Evolutionary conservation across 305 asterid species (phyloP), one percentile per base, ranked within the genome.

Genomic region (Rubia peregrina): DNA sequence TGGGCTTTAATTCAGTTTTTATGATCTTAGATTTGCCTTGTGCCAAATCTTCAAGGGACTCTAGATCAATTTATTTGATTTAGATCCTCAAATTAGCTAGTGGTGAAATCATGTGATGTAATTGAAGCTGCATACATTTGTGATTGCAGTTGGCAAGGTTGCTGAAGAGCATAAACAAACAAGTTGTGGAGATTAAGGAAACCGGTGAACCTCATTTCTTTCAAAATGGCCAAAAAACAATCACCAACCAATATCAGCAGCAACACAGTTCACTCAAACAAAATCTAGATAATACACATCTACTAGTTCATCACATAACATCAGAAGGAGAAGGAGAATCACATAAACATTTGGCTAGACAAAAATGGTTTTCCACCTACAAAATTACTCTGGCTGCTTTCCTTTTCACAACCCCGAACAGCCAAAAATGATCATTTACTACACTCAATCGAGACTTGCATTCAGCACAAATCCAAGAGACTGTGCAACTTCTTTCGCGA

Each of bases 391-490:
- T 33, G 67, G 83, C 71, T 70, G 85, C 79, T 81, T 71, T 78
- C 75, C 73, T 49, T 79, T 76, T 74, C 42, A 77, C 83, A 76
- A 65, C 83, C 83, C 44, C 46, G 70, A 81, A 78, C 78, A 74
- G 78, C 40, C 2, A 33, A 60, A 40, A 33, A 17, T 51, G 19
- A 51, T 10, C 19, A 49, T 0, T 44, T 0, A 9, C 1, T 44
- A 44, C 49, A 11, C 33, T 30, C 33, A 30, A 30, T 30, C 33
- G 33, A 65, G 64, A 61, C 61, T 65, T 11, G 17, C 80, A 66
- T 64, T 88, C 83, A 85, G 78, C 84, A 80, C 71, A 85, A 83
- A 77, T 86, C 86, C 38, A 87, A 69, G 17, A 84, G 78, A 78
- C 87, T 83, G 61, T 81, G 81, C 74, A 89, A 72, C 83, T 75